These are phyloP conservation scores for Piedraia hortae DNA, from an alignment of 2,329 filamentous ascomycete genomes.

Conservation along the genomic window DNA sequence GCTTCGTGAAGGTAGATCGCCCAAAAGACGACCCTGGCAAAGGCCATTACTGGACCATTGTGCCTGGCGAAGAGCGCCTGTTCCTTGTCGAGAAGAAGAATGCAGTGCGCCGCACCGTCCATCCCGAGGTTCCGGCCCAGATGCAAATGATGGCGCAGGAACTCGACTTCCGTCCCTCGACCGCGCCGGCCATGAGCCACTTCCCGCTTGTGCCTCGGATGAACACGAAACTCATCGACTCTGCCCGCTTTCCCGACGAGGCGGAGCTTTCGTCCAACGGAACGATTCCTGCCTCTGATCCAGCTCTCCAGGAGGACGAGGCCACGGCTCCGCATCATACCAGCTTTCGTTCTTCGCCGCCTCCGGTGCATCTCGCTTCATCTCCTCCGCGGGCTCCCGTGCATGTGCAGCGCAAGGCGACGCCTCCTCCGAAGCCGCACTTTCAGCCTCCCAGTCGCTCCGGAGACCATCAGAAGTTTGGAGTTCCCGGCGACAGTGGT, in stretches of 20 bases:
- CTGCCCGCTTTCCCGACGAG: slow-evolving; percentile 23
- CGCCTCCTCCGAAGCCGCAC: slow-evolving; percentile 43
- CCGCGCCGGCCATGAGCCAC: slow-evolving; percentile 14
- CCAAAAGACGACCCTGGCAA: slow-evolving; percentile 95
- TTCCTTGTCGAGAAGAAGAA: slow-evolving; percentile 62
- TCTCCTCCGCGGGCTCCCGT: slow-evolving; percentile 77
- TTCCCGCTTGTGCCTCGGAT: slow-evolving; percentile 12
- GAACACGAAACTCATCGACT: slow-evolving; percentile 19
- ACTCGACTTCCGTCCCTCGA: slow-evolving; percentile 11
- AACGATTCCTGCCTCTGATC: slow-evolving; percentile 24
- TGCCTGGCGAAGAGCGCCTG: slow-evolving; percentile 62
- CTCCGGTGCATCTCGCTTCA: slow-evolving; percentile 47
- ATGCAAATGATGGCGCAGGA: slow-evolving; percentile 9
- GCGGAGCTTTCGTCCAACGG: slow-evolving; percentile 24
- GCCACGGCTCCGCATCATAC: slow-evolving; percentile 17
- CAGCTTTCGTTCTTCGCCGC: slow-evolving; percentile 37
- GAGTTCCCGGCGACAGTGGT: slow-evolving; percentile 71
- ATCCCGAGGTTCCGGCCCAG: slow-evolving; percentile 23
- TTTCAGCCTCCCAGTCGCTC: slow-evolving; percentile 34
- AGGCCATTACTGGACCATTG: slow-evolving; percentile 90
- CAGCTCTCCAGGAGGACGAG: slow-evolving; percentile 21
- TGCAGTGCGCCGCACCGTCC: slow-evolving; percentile 26
- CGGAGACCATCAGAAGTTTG: slow-evolving; percentile 42
- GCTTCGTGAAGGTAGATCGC: slow-evolving; percentile 81
- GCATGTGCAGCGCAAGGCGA: slow-evolving; percentile 41